phyloP scores from a whole-genome alignment of 2,329 filamentous ascomycete species.

The Scytalidium sp. region DNA sequence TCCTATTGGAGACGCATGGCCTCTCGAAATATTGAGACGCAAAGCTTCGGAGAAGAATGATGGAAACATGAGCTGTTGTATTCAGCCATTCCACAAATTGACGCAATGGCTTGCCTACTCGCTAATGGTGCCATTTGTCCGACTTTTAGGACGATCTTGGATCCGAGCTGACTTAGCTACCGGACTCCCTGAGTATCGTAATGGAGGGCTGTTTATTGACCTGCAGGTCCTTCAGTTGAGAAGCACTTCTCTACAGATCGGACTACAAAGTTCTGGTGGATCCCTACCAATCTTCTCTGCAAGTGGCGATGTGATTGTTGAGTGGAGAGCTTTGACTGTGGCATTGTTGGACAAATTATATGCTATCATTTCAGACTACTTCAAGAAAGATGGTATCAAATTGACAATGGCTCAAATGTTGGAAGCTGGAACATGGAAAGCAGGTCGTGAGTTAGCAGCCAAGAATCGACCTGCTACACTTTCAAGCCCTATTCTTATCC shows the following conservation, averaged over 20 bases:
- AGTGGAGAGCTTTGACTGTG: constrained; percentile 64
- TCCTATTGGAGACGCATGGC: constrained; percentile 36
- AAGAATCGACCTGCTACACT: neutral
- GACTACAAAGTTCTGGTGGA: constrained; percentile 39
- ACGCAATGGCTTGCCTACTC: constrained; percentile 75
- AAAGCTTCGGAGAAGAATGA: constrained; percentile 11
- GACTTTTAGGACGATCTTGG: constrained; percentile 49
- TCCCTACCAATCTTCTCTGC: constrained; percentile 49
- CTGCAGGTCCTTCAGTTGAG: constrained; percentile 51
- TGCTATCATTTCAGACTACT: too few species aligned
- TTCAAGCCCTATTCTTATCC: neutral
- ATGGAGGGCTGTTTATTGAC: constrained; percentile 67
- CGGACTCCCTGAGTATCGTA: constrained; percentile 69
- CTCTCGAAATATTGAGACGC: constrained; percentile 30
- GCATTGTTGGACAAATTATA: constrained; percentile 56
- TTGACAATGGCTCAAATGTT: constrained; percentile 48
- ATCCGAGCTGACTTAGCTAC: constrained; percentile 56
- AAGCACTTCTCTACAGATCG: constrained; percentile 37
- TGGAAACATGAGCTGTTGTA: constrained; percentile 28
- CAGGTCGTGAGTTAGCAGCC: constrained; percentile 18
- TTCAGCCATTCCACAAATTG: constrained; percentile 57
- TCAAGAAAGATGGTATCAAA: constrained; percentile 43
- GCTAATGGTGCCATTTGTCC: constrained; percentile 62
- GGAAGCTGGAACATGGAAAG: constrained; percentile 53
- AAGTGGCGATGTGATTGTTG: constrained; percentile 59